Base-by-base conservation (phyloP, 139 green algal genomes). In the Chara braunii region DNA sequence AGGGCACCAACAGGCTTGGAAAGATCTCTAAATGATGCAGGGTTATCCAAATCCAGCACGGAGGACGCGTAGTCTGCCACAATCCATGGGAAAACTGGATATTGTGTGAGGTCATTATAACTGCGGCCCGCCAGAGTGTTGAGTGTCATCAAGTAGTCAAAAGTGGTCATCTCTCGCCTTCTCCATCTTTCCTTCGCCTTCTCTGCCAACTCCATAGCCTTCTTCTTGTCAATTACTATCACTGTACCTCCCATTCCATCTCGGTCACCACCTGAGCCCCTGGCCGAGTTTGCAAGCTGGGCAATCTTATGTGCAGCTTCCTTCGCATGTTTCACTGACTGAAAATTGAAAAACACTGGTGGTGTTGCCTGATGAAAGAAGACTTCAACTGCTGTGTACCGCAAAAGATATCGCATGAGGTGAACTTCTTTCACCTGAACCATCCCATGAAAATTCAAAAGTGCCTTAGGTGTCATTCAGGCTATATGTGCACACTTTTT, bases 101-200 rank as follows among this genome's bases (percentile, higher is more conserved):
- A 79, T 34, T 83, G 43, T 43, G 71, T 74, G 11, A 79, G 63
- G 64, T 84, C 78, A 48, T 82, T 81, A 60, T 79, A 84, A 30
- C 68, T 77, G 5, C 78, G 51, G 11, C 78, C 78, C n/a, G 78
- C 68, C 22, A 81, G 68, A 32, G 78, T 84, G 64, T 84, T 84
- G 3, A 84, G 57, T 28, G 29, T 14, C 68, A 78, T 79, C 1
- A 80, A 60, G 50, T 80, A 80, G 12, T 67, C 57, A 35, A 79
- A 80, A 42, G 61, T 80, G 28, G 45, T 51, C 4, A 77, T 54
- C 56, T 80, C 66, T 12, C 67, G 29, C 9, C 60, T 43, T 26
- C 58, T 28, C 73, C 73, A 80, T 11, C 30, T 34, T 0, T 22
- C 64, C 23, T 32, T 32, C 2, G 36, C 42, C 22, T 50, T 37